These are phyloP conservation scores for Fusarium transvaalense DNA, from an alignment of 2,329 filamentous ascomycete species.

Conservation along the genomic window DNA sequence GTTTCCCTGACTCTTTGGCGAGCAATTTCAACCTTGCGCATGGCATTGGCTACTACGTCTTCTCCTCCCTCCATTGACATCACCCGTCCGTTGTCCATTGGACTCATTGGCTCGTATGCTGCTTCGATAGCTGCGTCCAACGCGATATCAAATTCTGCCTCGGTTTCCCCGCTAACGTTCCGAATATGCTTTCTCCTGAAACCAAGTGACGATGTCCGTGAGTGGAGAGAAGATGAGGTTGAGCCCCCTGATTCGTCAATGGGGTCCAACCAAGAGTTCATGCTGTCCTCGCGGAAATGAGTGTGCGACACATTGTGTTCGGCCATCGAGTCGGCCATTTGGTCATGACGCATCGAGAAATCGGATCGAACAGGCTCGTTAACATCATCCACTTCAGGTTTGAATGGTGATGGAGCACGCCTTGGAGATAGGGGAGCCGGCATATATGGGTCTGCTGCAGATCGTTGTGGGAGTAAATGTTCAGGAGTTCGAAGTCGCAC, in stretches of 20 bases:
- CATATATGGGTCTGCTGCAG: conserved; percentile 72
- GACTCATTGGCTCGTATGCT: conserved; percentile 83
- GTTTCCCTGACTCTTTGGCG: conserved; percentile 81
- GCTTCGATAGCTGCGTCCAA: conserved; percentile 96
- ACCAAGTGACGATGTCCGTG: conserved; percentile 78
- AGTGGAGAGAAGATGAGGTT: conserved; percentile 82
- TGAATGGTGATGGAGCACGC: conserved; percentile 63
- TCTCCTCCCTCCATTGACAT: conserved; percentile 57
- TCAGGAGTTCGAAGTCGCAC: conserved; percentile 48
- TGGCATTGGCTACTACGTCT: conserved; percentile 65
- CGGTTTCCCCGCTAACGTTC: conserved; percentile 76
- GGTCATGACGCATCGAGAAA: conserved; percentile 48
- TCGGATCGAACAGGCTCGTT: conserved; percentile 53
- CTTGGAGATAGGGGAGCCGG: conserved; percentile 78
- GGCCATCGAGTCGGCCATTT: conserved; percentile 13
- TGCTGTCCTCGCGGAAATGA: conserved; percentile 72
- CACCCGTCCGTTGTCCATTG: conserved; percentile 55
- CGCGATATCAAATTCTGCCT: conserved; percentile 93
- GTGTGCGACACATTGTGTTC: conserved; percentile 43
- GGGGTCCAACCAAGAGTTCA: conserved; percentile 92
- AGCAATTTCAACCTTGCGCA: conserved; percentile 78
- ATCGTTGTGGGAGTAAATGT: conserved; percentile 59
- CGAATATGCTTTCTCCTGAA: conserved; percentile 78
- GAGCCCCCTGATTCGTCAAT: conserved; percentile 92
- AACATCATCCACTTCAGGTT: conserved; percentile 41